phyloP scores from a whole-genome alignment of 768 basidiomycete species.

The Sutorius australiensis region DNA sequence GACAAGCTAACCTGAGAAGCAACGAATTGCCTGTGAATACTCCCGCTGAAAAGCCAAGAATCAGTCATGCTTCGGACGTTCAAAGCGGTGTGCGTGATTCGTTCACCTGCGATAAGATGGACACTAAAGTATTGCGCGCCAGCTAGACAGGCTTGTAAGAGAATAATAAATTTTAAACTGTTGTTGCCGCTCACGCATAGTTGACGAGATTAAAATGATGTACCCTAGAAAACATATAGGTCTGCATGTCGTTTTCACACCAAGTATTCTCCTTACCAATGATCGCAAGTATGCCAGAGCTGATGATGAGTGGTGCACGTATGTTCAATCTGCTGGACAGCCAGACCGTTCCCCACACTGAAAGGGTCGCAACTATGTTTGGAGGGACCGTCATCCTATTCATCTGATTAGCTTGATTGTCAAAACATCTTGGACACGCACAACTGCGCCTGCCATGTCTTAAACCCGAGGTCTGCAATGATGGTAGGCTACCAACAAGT shows the following conservation, averaged over 20 bases:
- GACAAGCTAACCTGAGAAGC: conserved; percentile 43
- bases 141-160: conserved; percentile 27
- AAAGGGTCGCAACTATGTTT: conserved; percentile 46
- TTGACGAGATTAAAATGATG: conserved; percentile 48
- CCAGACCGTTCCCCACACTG: conserved; percentile 51
- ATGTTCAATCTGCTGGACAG: conserved; percentile 42
- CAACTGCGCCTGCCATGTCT: conserved; percentile 60
- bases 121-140: conserved; percentile 56
- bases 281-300: conserved; percentile 45
- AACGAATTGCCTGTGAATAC: conserved; percentile 57
- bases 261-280: conserved; percentile 36
- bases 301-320: conserved; percentile 53
- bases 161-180: not conserved
- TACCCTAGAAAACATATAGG: conserved; percentile 40
- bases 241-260: not conserved
- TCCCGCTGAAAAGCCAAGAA: conserved; percentile 32
- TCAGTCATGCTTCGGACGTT: not conserved
- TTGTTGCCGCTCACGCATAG: conserved; percentile 34
- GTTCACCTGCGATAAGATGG: conserved; percentile 42
- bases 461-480: conserved; percentile 53
- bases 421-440: conserved; percentile 22
- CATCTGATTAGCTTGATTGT: not conserved
- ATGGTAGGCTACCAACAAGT: conserved; percentile 48
- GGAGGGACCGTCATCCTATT: conserved; percentile 56
- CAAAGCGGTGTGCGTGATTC: not conserved